These are phyloP conservation scores for Thermochaetoides dissita DNA, from an alignment of 2,329 filamentous ascomycete genomes.

Conservation along the genomic window DNA sequence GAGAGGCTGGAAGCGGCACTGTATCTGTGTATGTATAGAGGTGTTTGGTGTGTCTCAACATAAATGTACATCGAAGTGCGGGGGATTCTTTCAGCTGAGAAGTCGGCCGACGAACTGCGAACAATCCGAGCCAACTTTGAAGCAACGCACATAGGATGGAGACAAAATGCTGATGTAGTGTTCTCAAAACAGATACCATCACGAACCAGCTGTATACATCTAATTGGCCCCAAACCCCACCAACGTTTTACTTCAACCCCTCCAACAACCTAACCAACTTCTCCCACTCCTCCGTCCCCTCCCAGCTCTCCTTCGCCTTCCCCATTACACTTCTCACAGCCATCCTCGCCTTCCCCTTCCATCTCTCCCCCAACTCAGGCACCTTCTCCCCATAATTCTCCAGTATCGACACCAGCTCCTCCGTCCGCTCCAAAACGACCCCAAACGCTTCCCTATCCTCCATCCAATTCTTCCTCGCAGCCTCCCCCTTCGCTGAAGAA, in stretches of 20 bases:
- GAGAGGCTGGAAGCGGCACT: too few relatives aligned
- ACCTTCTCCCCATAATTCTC: conserved; percentile 59
- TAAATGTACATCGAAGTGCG: too few relatives aligned
- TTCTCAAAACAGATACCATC: too few relatives aligned
- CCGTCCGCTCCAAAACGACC: conserved; percentile 61
- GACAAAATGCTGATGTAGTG: not conserved
- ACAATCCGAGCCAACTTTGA: too few relatives aligned
- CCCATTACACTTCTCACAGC: conserved; percentile 74
- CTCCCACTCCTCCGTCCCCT: conserved; percentile 57
- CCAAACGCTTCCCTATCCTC: conserved; percentile 53
- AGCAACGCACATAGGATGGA: not conserved
- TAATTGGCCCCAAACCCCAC: not conserved
- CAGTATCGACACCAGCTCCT: conserved; percentile 68
- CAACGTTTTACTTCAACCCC: conserved; percentile 19
- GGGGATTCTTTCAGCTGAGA: too few relatives aligned
- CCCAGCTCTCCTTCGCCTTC: conserved; percentile 69
- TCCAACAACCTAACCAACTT: conserved; percentile 43
- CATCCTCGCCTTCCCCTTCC: conserved; percentile 79
- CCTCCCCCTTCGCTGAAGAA: conserved; percentile 24
- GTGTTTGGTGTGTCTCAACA: too few relatives aligned
- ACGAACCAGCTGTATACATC: too few relatives aligned
- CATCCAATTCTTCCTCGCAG: conserved; percentile 37
- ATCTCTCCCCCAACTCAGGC: conserved; percentile 59
- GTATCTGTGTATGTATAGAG: too few relatives aligned
- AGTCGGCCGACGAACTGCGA: too few relatives aligned